Evolutionary conservation across 2,329 filamentous ascomycete genomes (phyloP).

Genomic region (Mollisiaceae sp.): DNA sequence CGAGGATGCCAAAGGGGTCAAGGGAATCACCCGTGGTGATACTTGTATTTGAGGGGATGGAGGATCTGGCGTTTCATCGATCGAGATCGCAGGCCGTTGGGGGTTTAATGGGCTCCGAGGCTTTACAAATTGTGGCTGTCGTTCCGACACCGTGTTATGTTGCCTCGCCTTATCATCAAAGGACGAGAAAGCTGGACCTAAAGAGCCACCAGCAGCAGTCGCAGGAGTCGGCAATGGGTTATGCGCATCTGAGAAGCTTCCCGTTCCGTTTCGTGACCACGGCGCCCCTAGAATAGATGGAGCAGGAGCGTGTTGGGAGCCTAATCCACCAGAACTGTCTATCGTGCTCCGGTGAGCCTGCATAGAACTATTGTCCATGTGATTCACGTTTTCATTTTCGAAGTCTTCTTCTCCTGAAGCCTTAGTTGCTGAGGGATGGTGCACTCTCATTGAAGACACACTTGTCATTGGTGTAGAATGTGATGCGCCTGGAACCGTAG

Average conservation of each 20-base stretch:
- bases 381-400: background rate
- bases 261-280: background rate
- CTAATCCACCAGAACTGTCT: conserved; percentile 3
- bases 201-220: conserved; percentile 7
- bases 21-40: background rate
- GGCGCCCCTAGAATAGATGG: background rate
- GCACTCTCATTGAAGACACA: conserved; percentile 33
- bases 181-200: conserved; percentile 1
- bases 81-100: background rate
- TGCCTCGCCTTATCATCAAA: background rate
- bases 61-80: conserved; percentile 3
- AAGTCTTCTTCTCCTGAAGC: conserved; percentile 1
- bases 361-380: conserved; percentile 4
- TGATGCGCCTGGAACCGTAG: conserved; percentile 14
- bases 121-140: background rate
- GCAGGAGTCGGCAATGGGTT: conserved; percentile 18
- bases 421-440: conserved; percentile 27
- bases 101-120: background rate
- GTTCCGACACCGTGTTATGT: background rate
- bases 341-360: background rate
- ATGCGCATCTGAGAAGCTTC: background rate
- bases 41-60: background rate
- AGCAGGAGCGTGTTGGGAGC: background rate
- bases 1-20: background rate
- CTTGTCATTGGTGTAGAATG: conserved; percentile 35